Evolutionary conservation across 306 rosid species (phyloP).

Genomic region (Malus domestica): DNA sequence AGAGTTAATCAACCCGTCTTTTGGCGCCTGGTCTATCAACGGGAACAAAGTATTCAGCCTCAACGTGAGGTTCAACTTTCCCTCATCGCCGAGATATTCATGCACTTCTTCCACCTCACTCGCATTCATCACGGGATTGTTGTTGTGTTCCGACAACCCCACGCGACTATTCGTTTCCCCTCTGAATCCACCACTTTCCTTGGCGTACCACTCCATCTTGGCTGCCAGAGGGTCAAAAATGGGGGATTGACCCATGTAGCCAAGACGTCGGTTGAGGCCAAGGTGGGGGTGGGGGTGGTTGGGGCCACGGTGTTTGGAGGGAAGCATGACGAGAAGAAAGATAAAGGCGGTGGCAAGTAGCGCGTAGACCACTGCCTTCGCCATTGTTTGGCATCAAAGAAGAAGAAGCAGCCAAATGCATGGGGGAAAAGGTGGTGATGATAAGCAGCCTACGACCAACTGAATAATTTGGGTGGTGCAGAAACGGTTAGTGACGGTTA

Average conservation of each 20-base stretch:
- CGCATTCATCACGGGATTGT: background rate
- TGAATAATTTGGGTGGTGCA: constrained; percentile 10
- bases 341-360: constrained; percentile 53
- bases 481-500: constrained; percentile 30
- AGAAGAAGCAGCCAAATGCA: background rate
- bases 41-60: constrained; percentile 63
- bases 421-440: constrained; percentile 8
- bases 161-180: background rate
- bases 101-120: constrained; percentile 24
- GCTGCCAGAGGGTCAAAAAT: constrained; percentile 45
- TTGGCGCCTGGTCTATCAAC: constrained; percentile 45
- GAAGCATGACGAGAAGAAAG: constrained; percentile 22
- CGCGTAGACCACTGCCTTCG: constrained; percentile 59
- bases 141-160: background rate
- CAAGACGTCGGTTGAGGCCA: constrained; percentile 44
- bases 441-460: background rate
- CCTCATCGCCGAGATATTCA: constrained; percentile 24
- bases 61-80: constrained; percentile 49
- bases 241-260: constrained; percentile 24
- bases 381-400: constrained; percentile 28
- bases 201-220: constrained; percentile 17
- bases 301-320: background rate
- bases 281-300: background rate
- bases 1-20: constrained; percentile 39
- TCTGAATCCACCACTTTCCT: background rate